Evolutionary conservation across 2,329 filamentous ascomycete genomes (phyloP).

Genomic region (Aspergillus transmontanensis): DNA sequence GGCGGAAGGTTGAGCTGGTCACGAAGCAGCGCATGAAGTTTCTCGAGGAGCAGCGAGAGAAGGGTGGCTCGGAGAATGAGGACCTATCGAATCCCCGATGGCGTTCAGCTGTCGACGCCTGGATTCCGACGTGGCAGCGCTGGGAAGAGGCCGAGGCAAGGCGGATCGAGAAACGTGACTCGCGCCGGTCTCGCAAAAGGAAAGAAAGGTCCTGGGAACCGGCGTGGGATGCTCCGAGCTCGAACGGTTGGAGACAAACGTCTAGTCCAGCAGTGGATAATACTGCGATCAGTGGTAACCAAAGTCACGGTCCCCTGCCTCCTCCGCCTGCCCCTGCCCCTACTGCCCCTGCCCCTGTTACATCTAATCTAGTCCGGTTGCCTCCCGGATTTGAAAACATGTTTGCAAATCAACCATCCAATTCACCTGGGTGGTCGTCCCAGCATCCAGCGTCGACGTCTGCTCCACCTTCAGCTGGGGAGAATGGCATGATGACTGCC

Average conservation of each 20-base stretch:
- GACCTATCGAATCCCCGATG: constrained; percentile 42
- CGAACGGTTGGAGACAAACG: constrained; percentile 13
- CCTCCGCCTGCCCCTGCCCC: constrained; percentile 6
- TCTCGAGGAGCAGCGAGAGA: constrained; percentile 37
- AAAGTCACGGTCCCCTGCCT: background rate
- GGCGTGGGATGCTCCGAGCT: constrained; percentile 12
- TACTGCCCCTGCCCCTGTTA: constrained; percentile 6
- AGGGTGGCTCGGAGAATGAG: constrained; percentile 25
- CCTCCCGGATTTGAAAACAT: constrained; percentile 44
- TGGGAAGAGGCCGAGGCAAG: constrained; percentile 42
- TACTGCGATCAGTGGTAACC: background rate
- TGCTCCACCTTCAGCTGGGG: constrained; percentile 4
- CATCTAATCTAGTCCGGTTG: constrained; percentile 29
- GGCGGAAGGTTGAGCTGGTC: constrained; percentile 44
- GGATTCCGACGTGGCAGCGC: constrained; percentile 44
- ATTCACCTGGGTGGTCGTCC: constrained; percentile 1
- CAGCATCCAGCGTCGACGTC: constrained; percentile 15
- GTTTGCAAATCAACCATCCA: constrained; percentile 31
- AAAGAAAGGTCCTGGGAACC: constrained; percentile 23
- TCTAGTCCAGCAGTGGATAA: background rate
- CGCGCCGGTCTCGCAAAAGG: constrained; percentile 33
- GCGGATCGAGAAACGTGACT: constrained; percentile 42
- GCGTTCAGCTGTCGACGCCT: constrained; percentile 42
- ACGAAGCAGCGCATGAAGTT: constrained; percentile 46
- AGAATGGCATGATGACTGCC: constrained; percentile 34